phyloP scores from a whole-genome alignment of 345 rosid genomes.

The Eucalyptus erythrocorys region DNA sequence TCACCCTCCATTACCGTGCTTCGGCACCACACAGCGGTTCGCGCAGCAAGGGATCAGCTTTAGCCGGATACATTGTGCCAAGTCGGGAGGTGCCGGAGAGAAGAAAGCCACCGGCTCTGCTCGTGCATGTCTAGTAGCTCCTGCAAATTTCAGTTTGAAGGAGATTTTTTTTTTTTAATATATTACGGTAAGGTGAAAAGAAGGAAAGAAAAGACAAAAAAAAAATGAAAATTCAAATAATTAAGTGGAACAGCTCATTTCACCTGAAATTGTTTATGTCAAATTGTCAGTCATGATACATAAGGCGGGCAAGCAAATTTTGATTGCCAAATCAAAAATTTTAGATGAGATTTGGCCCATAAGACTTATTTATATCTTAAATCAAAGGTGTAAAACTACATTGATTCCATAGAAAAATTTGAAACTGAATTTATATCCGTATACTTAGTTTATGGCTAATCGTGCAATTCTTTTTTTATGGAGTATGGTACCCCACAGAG shows the following conservation, averaged over 20 bases:
- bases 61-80: conserved; percentile 38
- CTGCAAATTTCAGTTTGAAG: background rate
- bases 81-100: conserved; percentile 19
- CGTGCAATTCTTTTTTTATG: background rate
- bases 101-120: conserved; percentile 61
- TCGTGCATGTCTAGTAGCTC: background rate
- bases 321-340: fast-evolving
- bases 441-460: background rate
- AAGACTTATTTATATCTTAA: background rate
- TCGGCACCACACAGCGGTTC: background rate
- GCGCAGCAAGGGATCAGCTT: conserved; percentile 13
- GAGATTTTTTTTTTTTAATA: background rate
- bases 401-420: background rate
- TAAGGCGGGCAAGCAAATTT: background rate
- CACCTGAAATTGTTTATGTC: background rate
- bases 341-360: fast-evolving
- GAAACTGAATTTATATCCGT: fast-evolving
- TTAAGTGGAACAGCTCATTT: background rate
- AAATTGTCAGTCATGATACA: fast-evolving
- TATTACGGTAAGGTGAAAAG: background rate
- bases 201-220: background rate
- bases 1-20: background rate
- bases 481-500: background rate
- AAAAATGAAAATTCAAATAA: background rate
- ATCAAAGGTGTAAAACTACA: background rate